Base-by-base conservation (phyloP, 176 grass and related monocot species). In the Cenchrus purpureus region DNA sequence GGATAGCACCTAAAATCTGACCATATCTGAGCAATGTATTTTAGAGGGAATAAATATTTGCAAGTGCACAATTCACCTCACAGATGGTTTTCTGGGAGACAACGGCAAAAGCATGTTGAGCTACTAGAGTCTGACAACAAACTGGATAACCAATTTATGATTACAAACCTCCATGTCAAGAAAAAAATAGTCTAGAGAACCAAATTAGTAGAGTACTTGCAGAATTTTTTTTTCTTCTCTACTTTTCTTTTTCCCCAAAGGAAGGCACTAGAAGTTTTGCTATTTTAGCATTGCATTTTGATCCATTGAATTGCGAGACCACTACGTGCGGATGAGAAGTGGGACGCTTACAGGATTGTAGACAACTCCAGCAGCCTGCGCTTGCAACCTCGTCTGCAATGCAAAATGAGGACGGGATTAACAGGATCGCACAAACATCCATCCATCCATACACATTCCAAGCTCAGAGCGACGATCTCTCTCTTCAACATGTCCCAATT, bases 361-460 rank as follows among this genome's bases (percentile, higher is more conserved):
- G 14, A 89, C 76, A 14, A 98, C 91, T 87, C 95, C 95, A 83
- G 93, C 95, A 65, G 93, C 95, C 74, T 98, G 95, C 5, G 93
- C 95, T 90, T 98, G 95, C 82, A 98, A 93, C 71, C 95, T 93
- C 37, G 95, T 98, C 95, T 98, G 89, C 45, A 86, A 78, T 11
- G 78, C 16, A 73, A 79, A 79, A 61, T 10, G 44, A 19, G 11
- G 15, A 32, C 0, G 40, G 7, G 53, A 75, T 88, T 48, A 76
- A 50, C 14, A 31, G 2, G 56, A 16, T 68, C 20, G 22, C 34
- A 57, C 37, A 12, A 55, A 76, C 10, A 17, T 40, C 37, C 37
- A 40, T 40, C 37, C 37, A 40, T 3, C 13, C 13, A 11, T 45
- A 45, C 7, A 37, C n/a, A 9, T 7, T 16, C 73, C 2, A 53